A percentile compares a stretch with the other conserved stretches of the same genome.
phyloP scores from a whole-genome alignment of 2,329 filamentous ascomycete genomes.

The Cyphellophora europaea region DNA sequence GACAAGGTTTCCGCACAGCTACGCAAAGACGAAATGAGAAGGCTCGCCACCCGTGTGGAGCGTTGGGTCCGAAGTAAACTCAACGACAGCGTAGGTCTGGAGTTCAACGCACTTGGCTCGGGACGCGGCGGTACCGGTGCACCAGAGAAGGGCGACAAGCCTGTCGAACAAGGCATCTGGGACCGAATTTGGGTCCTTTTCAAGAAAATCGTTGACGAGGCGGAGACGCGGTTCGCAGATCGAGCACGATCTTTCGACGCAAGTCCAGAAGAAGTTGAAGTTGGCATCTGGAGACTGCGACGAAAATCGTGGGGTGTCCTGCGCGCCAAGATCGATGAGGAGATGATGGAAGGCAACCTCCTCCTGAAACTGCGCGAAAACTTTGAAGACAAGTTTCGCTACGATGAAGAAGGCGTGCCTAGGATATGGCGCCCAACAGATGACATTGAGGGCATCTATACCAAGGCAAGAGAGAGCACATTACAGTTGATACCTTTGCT shows the following conservation, averaged over 20 bases:
- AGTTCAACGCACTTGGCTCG: conserved; percentile 93
- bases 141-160: conserved; percentile 67
- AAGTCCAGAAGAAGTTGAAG: conserved; percentile 78
- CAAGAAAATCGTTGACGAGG: conserved; percentile 69
- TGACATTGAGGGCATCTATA: conserved; percentile 94
- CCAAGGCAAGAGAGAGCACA: conserved; percentile 82
- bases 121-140: conserved; percentile 75
- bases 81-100: conserved; percentile 76
- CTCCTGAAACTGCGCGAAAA: conserved; percentile 92
- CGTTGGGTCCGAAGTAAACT: conserved; percentile 86
- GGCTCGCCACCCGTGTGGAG: conserved; percentile 82
- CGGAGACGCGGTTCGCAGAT: conserved; percentile 75
- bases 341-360: conserved; percentile 96
- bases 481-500: conserved; percentile 83
- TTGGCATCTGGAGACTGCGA: conserved; percentile 84
- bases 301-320: conserved; percentile 92
- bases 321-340: conserved; percentile 84
- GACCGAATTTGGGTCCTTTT: conserved; percentile 91
- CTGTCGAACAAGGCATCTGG: conserved; percentile 80
- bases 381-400: conserved; percentile 98
- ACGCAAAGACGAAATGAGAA: conserved; percentile 91
- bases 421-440: conserved; percentile 94
- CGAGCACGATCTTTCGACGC: conserved; percentile 91
- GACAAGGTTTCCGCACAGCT: conserved; percentile 78
- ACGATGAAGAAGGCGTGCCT: conserved; percentile 88